Evolutionary conservation across 202 grass and related monocot genomes (phyloP), one percentile per base, ranked within the genome.

Genomic region (Brachypodium distachyon): DNA sequence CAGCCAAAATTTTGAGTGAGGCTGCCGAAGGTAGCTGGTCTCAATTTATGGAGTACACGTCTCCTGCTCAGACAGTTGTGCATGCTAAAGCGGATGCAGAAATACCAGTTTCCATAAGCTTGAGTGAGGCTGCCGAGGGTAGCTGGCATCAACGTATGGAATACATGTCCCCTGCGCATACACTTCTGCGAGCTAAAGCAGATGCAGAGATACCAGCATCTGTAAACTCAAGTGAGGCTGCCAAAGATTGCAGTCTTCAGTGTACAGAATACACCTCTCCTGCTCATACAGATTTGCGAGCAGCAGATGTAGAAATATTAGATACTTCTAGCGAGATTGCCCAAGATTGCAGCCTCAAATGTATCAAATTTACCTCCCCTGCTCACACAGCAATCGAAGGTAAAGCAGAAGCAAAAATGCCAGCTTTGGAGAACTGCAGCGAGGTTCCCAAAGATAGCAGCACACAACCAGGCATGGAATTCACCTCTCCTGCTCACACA

Each of bases 401-500:
- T 59, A 79, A 82, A 78, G 18, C 59, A 37, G 23, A 27, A 51
- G 65, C 6, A 43, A 64, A 72, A 58, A 83, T 65, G 18, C 42
- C 21, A 54, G 50, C 80, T 65, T 83, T 49, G 34, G 61, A 76
- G 63, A 89, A 55, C 54, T 79, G 49, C 29, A 44, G 73, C 19
- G 82, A 83, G 62, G 70, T 57, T 70, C 37, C 38, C 2, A 52
- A 74, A 55, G 54, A 74, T 70, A 75, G 29, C 42, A 48, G 54
- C 25, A 68, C 40, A 17, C 61, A 52, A 60, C 29, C 69, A 7
- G 56, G 76, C 43, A 43, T 64, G 56, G 82, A 86, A 68, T 99
- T 89, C 78, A 53, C 42, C 23, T 99, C 96, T 60, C 96, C 92
- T 25, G 73, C 67, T 73, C 83, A 87, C 53, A 91, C 81, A 70